Conservation (phyloP, 768 basidiomycete species). For the Ramaria rubella region DNA sequence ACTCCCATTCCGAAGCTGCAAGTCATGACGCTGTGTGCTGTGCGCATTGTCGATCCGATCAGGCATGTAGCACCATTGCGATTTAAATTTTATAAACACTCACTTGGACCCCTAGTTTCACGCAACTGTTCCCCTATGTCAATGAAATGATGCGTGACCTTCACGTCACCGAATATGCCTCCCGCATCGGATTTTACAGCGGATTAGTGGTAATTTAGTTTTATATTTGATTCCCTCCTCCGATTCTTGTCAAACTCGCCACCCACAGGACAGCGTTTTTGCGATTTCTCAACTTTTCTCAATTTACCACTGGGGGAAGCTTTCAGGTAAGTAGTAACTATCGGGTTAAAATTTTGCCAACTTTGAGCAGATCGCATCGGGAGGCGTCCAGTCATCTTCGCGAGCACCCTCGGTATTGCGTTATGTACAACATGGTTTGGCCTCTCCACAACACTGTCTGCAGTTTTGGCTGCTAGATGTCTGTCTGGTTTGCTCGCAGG, state of each 20-base stretch:
- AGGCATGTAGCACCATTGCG: not conserved
- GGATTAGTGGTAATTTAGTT: constrained; percentile 51
- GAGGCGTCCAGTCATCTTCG: constrained; percentile 55
- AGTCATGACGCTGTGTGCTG: constrained; percentile 46
- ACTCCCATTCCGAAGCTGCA: constrained; percentile 50
- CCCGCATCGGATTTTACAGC: constrained; percentile 61
- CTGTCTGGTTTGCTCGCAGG: constrained; percentile 60
- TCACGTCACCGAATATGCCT: constrained; percentile 49
- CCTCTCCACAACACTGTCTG: constrained; percentile 46
- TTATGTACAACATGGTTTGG: constrained; percentile 52
- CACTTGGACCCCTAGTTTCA: constrained; percentile 32
- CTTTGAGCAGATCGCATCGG: constrained; percentile 45
- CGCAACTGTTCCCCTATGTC: constrained; percentile 66
- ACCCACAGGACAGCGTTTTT: constrained; percentile 53
- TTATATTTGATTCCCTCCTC: not conserved
- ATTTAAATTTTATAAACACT: not conserved
- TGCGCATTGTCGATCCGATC: constrained; percentile 54
- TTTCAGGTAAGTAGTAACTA: constrained; percentile 38
- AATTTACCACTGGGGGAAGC: constrained; percentile 57
- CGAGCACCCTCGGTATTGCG: constrained; percentile 45
- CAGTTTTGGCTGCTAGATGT: constrained; percentile 44
- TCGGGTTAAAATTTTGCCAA: not conserved
- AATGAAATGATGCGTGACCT: constrained; percentile 59
- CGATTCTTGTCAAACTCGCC: not conserved
- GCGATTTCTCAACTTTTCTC: constrained; percentile 53